These are phyloP conservation scores for Rosa persica DNA, from an alignment of 306 rosid genomes.

Conservation along the genomic window DNA sequence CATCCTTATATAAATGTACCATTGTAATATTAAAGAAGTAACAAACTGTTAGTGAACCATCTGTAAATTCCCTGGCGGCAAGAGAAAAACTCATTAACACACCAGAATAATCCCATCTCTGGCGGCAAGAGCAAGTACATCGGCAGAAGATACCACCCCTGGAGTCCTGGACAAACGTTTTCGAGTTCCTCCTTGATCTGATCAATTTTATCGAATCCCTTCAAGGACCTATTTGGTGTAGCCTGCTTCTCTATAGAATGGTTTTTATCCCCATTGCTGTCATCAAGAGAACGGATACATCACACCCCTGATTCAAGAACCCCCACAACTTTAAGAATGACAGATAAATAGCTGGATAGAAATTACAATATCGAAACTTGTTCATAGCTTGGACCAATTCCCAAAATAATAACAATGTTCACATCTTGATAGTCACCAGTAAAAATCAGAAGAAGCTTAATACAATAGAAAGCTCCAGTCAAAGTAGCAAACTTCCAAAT, in stretches of 20 bases:
- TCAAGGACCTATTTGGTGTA: conserved; percentile 55
- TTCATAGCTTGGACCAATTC: not conserved
- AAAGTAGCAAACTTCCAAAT: not conserved
- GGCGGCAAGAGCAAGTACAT: conserved; percentile 37
- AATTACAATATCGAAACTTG: not conserved
- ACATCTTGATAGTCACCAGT: not conserved
- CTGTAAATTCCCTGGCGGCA: conserved; percentile 4
- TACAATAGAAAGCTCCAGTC: not conserved
- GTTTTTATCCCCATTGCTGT: conserved; percentile 38
- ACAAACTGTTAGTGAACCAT: too few species aligned
- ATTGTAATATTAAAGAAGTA: too few species aligned
- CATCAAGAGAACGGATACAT: conserved; percentile 49
- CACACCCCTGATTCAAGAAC: conserved; percentile 40
- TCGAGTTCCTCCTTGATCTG: conserved; percentile 42
- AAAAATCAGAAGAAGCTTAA: not conserved
- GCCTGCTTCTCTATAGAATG: conserved; percentile 65
- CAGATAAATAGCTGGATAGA: not conserved
- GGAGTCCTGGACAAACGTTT: conserved; percentile 39
- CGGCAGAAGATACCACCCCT: conserved; percentile 49
- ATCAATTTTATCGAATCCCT: conserved; percentile 37
- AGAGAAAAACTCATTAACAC: not conserved
- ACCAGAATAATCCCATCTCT: conserved; percentile 49
- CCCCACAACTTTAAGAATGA: not conserved
- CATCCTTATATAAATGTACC: too few species aligned
- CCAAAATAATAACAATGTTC: not conserved